phyloP scores from a whole-genome alignment of 208 protist genomes.

The Crithidia acanthocephali region DNA sequence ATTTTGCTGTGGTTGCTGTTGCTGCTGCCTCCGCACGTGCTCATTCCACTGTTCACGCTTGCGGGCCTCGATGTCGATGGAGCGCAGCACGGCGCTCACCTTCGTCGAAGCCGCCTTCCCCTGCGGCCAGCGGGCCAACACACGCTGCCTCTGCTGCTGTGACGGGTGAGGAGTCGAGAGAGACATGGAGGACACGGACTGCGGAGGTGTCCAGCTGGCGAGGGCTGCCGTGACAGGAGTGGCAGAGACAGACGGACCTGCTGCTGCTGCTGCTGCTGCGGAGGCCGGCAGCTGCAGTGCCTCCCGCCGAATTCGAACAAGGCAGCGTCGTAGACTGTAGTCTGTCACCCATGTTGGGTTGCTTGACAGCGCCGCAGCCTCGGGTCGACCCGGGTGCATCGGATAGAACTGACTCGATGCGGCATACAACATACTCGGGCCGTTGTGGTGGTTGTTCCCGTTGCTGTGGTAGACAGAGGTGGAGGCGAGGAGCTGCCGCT shows the following conservation, averaged over 20 bases:
- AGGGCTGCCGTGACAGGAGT: constrained; percentile 3
- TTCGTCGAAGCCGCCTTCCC: constrained; percentile 31
- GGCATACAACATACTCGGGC: background rate
- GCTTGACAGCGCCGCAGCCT: background rate
- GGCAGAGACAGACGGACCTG: background rate
- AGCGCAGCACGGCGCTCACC: constrained; percentile 38
- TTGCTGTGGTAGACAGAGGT: constrained; percentile 5
- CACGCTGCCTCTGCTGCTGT: constrained; percentile 33
- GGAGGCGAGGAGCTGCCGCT: constrained; percentile 8
- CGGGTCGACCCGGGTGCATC: background rate
- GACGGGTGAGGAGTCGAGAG: background rate
- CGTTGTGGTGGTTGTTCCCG: background rate
- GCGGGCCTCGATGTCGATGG: constrained; percentile 38
- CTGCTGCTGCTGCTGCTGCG: background rate
- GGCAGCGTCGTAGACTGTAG: constrained; percentile 46
- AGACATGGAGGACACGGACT: background rate
- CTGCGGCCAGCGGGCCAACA: constrained; percentile 61
- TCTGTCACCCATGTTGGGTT: constrained; percentile 10
- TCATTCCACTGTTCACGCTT: constrained; percentile 46
- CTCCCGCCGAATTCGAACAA: constrained; percentile 53
- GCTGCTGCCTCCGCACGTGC: constrained; percentile 32
- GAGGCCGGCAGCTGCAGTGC: constrained; percentile 24
- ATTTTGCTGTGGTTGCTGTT: background rate
- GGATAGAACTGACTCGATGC: background rate
- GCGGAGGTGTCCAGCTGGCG: background rate